Conservation (phyloP, 371 early-diverging fungal genomes). For the Saksenaea oblongispora region DNA sequence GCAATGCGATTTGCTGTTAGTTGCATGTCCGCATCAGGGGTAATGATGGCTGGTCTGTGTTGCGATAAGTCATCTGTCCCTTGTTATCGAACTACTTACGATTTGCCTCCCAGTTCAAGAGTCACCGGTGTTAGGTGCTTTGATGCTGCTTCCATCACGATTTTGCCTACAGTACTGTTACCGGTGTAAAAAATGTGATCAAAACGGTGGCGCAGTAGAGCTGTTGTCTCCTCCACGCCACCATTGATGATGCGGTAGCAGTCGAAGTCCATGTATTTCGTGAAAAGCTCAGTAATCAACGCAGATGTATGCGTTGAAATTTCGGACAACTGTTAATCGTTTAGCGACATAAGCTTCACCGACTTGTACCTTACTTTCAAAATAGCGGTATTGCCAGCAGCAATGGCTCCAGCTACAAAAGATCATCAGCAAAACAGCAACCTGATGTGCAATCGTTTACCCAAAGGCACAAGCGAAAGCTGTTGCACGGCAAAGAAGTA, state of each 20-base stretch:
- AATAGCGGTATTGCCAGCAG: conserved; percentile 83
- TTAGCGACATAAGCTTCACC: not conserved
- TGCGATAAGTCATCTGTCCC: not conserved
- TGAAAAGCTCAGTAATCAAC: conserved; percentile 62
- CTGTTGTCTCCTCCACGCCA: conserved; percentile 76
- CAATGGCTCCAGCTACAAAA: conserved; percentile 73
- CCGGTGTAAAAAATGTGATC: conserved; percentile 94
- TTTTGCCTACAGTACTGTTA: conserved; percentile 73
- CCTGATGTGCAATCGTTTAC: conserved; percentile 6
- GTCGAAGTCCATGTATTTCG: conserved; percentile 72
- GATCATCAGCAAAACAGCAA: conserved; percentile 16
- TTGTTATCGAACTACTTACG: conserved; percentile 42
- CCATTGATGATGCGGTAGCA: conserved; percentile 80
- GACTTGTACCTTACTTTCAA: conserved; percentile 55
- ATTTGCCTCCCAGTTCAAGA: conserved; percentile 89
- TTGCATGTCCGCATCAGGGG: conserved; percentile 61
- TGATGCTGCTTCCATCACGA: conserved; percentile 78
- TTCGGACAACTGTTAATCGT: conserved; percentile 66
- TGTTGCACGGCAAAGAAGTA: not conserved
- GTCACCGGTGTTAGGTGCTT: conserved; percentile 74
- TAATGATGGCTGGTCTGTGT: conserved; percentile 69
- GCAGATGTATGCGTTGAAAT: conserved; percentile 70
- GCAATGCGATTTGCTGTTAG: conserved; percentile 72
- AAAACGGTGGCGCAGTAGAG: conserved; percentile 67
- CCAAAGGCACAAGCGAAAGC: conserved; percentile 27